Evolutionary conservation across 257 asterid genomes (phyloP), one percentile per base, ranked within the genome.

Genomic region (Leptodermis oblonga): DNA sequence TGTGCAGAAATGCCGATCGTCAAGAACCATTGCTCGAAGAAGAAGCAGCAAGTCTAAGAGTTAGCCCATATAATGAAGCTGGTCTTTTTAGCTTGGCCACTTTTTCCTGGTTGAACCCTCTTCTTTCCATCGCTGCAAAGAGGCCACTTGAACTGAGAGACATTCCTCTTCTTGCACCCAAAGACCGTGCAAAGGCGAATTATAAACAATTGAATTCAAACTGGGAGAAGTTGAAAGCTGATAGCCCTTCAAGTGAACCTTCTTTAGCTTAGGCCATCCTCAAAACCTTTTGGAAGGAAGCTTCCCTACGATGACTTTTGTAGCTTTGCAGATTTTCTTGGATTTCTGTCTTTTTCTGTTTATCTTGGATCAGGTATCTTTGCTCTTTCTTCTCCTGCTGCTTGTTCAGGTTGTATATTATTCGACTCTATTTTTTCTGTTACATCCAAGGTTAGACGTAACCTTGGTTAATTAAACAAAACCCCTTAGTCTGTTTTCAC

Each of bases 71-170:
- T 55, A 76, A 80, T 70, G 94, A 94, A 69, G 99, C 99, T 63
- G 95, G 99, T 5, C 12, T 94, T 73, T 79, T 91, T 62, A 91
- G 99, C 77, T 83, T 94, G 79, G 84, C 78, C 68, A 86, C 96
- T 72, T 92, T 94, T 73, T 94, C 97, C 58, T 94, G 99, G 99
- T 69, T 94, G 80, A 89, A 88, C 74, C 97, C 96, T 49, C 96
- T 94, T 72, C 97, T 94, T 67, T 91, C 99, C 11, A 74, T 71
- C 0, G 99, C 97, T 68, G 95, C 96, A 34, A 94, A 85, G 79
- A 91, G 95, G 70, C 97, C 99, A 0, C 96, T 94, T 25, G 99
- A 94, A 64, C 88, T 94, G 23, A 94, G 85, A 72, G 97, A 94
- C 49, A 88, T 92, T 48, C 97, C 98, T 1, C 82, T 84, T 64